phyloP scores from a whole-genome alignment of 305 asterid genomes.

The Fraxinus sp. region DNA sequence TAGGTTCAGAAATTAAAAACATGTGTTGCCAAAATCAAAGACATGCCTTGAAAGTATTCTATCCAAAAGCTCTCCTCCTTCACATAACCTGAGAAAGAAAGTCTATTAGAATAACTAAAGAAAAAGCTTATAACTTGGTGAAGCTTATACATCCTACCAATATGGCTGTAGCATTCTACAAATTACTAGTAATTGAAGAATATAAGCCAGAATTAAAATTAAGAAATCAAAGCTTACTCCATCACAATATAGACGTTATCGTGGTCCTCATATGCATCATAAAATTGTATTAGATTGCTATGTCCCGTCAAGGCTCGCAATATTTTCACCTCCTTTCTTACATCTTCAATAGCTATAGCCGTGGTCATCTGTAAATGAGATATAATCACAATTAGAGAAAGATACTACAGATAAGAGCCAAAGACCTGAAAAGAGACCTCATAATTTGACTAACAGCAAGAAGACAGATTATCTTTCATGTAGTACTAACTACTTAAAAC shows the following conservation, averaged over 20 bases:
- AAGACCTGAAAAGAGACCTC: neutral
- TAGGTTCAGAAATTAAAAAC: constrained; percentile 2
- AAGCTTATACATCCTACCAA: neutral
- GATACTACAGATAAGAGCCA: neutral
- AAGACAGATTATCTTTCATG: neutral
- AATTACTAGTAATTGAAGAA: constrained; percentile 4
- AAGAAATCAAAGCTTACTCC: constrained; percentile 58
- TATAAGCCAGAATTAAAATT: neutral
- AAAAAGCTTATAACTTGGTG: neutral
- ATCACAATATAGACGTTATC: constrained; percentile 71
- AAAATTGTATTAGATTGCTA: constrained; percentile 60
- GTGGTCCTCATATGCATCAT: constrained; percentile 71
- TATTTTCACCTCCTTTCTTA: constrained; percentile 86
- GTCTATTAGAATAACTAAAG: neutral
- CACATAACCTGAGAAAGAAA: constrained; percentile 60
- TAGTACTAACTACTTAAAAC: neutral
- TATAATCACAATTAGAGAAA: constrained; percentile 12
- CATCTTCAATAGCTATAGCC: constrained; percentile 75
- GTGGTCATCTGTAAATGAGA: constrained; percentile 63
- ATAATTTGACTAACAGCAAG: neutral
- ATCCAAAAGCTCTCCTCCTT: constrained; percentile 88
- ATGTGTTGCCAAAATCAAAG: neutral
- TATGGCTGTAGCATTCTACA: neutral
- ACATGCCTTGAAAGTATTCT: constrained; percentile 72
- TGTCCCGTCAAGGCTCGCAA: constrained; percentile 78